Percentiles rank a stretch among this genome's conserved stretches.
phyloP scores from a whole-genome alignment of 352 stramenopile genomes.

The Phytophthora citrophthora region DNA sequence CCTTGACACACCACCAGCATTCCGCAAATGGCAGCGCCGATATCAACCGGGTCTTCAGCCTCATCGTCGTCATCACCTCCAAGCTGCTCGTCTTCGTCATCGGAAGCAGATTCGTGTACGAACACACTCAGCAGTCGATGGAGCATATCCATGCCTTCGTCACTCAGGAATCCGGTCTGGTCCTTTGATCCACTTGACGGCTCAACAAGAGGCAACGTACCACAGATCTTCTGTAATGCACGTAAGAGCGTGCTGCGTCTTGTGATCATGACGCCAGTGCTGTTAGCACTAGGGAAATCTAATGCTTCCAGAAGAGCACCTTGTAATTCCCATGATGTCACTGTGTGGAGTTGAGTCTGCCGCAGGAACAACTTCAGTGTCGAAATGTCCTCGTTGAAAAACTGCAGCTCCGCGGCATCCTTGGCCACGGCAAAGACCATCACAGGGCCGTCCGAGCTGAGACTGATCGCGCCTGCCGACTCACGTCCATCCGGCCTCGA shows the following conservation, averaged over 20 bases:
- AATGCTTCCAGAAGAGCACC: constrained; percentile 49
- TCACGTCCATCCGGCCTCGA: constrained; percentile 36
- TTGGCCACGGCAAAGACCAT: constrained; percentile 84
- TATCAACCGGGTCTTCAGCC: constrained; percentile 59
- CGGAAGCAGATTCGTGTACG: constrained; percentile 49
- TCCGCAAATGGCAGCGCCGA: constrained; percentile 60
- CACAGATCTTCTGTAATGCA: constrained; percentile 59
- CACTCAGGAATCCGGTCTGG: constrained; percentile 45
- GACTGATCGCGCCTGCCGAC: constrained; percentile 50
- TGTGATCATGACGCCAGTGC: constrained; percentile 39
- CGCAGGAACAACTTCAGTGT: constrained; percentile 69
- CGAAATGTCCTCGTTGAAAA: constrained; percentile 82
- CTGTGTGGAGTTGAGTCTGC: constrained; percentile 67
- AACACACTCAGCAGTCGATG: constrained; percentile 73
- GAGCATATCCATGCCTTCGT: constrained; percentile 70
- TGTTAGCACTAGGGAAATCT: constrained; percentile 26
- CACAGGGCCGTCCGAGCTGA: constrained; percentile 74
- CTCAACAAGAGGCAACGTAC: constrained; percentile 25
- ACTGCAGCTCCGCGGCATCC: constrained; percentile 76
- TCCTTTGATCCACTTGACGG: constrained; percentile 26
- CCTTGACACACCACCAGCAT: constrained; percentile 75
- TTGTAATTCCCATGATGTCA: constrained; percentile 47
- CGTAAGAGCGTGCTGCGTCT: constrained; percentile 54
- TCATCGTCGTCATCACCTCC: constrained; percentile 54
- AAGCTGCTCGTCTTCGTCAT: constrained; percentile 33